phyloP scores from a whole-genome alignment of 371 early-diverging fungal species.

The Chytridium lagenaria region DNA sequence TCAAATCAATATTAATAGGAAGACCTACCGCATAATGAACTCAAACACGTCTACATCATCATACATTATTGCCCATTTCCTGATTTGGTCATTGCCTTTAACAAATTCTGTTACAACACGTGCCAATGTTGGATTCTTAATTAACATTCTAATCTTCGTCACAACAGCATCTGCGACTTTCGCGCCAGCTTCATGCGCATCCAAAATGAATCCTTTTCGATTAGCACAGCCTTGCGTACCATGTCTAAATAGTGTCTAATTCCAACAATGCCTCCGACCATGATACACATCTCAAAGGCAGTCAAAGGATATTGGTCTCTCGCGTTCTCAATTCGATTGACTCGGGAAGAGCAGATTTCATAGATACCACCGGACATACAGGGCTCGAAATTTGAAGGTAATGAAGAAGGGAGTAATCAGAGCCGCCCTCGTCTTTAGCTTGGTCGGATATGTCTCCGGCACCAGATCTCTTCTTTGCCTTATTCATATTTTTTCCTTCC shows the following conservation, averaged over 20 bases:
- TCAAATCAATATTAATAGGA: neutral
- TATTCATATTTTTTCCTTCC: too few species aligned
- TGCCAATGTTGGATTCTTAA: neutral
- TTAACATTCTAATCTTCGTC: neutral
- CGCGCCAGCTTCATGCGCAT: constrained; percentile 5
- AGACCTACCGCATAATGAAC: neutral
- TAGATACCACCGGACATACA: neutral
- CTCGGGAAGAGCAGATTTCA: neutral
- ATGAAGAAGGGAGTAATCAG: neutral
- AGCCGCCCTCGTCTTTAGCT: neutral
- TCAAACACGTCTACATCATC: neutral
- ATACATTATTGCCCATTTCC: neutral
- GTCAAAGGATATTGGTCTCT: too few species aligned
- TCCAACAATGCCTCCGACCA: neutral
- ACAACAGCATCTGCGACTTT: neutral
- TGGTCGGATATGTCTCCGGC: too few species aligned
- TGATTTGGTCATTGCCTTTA: neutral
- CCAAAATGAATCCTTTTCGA: neutral
- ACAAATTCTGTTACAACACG: neutral
- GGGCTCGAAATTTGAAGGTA: neutral
- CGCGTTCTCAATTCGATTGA: neutral
- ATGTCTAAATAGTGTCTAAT: neutral
- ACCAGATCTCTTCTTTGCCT: too few species aligned
- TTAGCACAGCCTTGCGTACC: neutral
- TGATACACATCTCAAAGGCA: too few species aligned